Base-by-base conservation (phyloP, 495 filamentous ascomycete species). In the Penicillium tannophilum region DNA sequence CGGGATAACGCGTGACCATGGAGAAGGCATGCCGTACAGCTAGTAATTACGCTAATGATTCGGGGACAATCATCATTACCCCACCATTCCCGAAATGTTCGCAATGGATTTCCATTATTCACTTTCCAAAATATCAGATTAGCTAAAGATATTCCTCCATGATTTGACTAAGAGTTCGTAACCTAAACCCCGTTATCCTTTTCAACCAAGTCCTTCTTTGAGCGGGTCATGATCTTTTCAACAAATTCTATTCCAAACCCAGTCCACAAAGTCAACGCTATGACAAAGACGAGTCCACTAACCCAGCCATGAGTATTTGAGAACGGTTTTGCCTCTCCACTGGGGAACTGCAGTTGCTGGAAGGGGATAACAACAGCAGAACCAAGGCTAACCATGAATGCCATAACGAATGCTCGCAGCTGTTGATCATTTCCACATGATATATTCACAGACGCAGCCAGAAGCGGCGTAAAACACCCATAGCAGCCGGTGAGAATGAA, bases 341-440 rank as follows among this genome's bases (percentile, higher is more conserved):
- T 63, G 12, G 60, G 55, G 6, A 63, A 58, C 31, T 59, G 55
- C 8, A 30, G 44, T 30, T 63, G 60, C 33, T 63, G 60, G 41
- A 59, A 63, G 3, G 56, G 55, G 19, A 59, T 64, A 1, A 61
- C 62, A 47, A 66, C 58, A 44, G 62, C 61, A 11, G 43, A 58
- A 31, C 58, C 64, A 35, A 66, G 42, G 31, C 51, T 56, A 30
- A 58, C 55, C 61, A 66, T 64, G 16, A 66, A 64, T 17, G 60
- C 57, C n/a, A 60, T 35, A 2, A 54, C 60, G 39, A 66, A 58
- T 10, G 64, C 64, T 47, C 61, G 44, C 8, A 66, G 30, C 30
- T 66, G 61, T 10, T 60, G 58, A 42, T 64, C 63, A 28, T 58
- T 56, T 7, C 56, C 61, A 30, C 60, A 63, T 9, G 55, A 56